A percentile compares a stretch with the other conserved stretches of the same genome.
Evolutionary conservation across 257 asterid species (phyloP).

Genomic region (Salvia splendens): DNA sequence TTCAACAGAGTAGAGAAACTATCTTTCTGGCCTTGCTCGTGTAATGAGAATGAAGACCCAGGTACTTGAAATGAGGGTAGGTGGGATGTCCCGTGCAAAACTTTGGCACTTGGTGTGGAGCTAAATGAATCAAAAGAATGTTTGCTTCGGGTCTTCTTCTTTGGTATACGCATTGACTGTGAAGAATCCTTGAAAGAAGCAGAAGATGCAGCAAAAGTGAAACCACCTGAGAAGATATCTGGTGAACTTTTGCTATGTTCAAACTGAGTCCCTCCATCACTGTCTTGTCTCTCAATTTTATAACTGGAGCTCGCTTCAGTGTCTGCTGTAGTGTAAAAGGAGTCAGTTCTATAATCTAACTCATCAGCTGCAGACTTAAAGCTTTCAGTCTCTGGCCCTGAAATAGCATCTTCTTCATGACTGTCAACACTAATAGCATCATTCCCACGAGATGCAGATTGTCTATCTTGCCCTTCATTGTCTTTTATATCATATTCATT

Average conservation of each 20-base stretch:
- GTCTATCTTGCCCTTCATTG: constrained; percentile 38
- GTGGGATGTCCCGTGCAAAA: constrained; percentile 45
- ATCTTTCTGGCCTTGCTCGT: constrained; percentile 48
- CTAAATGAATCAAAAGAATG: constrained; percentile 45
- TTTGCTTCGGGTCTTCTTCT: constrained; percentile 62
- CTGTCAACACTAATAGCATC: constrained; percentile 44
- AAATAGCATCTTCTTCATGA: constrained; percentile 63
- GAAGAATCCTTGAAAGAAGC: constrained; percentile 52
- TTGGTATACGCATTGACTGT: constrained; percentile 46
- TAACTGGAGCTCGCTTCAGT: constrained; percentile 59
- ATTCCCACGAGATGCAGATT: constrained; percentile 32
- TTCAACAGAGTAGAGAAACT: constrained; percentile 39
- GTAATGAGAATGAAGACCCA: constrained; percentile 49
- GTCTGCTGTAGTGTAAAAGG: constrained; percentile 72
- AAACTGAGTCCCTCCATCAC: constrained; percentile 52
- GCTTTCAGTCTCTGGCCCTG: constrained; percentile 87
- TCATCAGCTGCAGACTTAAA: constrained; percentile 84
- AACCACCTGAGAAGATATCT: constrained; percentile 52
- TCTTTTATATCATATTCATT: constrained; percentile 44
- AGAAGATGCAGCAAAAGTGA: constrained; percentile 74
- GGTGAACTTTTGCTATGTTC: constrained; percentile 43
- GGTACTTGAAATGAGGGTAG: constrained; percentile 51
- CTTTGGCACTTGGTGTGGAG: constrained; percentile 45
- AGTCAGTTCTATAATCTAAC: constrained; percentile 67
- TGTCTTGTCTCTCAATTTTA: constrained; percentile 56